Conservation (phyloP, 2,329 filamentous ascomycete species). For the Tothia fuscella region DNA sequence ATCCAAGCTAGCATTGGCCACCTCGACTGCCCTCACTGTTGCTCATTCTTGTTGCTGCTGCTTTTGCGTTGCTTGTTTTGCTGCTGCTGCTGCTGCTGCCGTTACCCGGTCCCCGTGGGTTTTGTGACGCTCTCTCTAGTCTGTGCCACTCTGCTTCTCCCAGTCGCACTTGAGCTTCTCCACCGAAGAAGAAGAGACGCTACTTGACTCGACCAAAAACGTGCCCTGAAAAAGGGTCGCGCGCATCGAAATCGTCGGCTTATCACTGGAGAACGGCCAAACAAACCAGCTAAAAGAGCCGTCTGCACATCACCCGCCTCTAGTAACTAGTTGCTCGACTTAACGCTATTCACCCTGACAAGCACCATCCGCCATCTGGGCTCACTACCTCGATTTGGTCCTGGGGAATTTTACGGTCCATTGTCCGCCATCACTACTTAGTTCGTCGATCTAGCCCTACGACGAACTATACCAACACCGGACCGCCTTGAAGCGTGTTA, state of each 20-base stretch:
- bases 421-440: conserved; percentile 12
- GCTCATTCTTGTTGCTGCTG: too few species aligned
- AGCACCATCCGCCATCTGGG: conserved; percentile 16
- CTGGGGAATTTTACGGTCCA: conserved; percentile 15
- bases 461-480: conserved; percentile 2
- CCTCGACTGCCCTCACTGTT: too few species aligned
- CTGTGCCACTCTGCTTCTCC: not conserved
- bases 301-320: conserved; percentile 38
- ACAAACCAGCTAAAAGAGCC: too few species aligned
- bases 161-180: conserved; percentile 2
- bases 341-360: conserved; percentile 29
- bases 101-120: too few species aligned
- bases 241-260: too few species aligned
- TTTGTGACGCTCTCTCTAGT: too few species aligned
- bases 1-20: too few species aligned
- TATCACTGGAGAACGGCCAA: too few species aligned
- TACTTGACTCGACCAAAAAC: conserved; percentile 6
- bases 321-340: conserved; percentile 21
- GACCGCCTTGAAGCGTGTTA: conserved; percentile 15
- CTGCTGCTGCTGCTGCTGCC: too few species aligned
- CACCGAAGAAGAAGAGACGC: not conserved
- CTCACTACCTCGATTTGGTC: conserved; percentile 14
- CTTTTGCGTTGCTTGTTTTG: too few species aligned
- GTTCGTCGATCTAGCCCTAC: conserved; percentile 13
- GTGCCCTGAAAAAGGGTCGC: conserved; percentile 8